These are phyloP conservation scores for Phytophthora nicotianae DNA, from an alignment of 352 stramenopile genomes.

Conservation along the genomic window DNA sequence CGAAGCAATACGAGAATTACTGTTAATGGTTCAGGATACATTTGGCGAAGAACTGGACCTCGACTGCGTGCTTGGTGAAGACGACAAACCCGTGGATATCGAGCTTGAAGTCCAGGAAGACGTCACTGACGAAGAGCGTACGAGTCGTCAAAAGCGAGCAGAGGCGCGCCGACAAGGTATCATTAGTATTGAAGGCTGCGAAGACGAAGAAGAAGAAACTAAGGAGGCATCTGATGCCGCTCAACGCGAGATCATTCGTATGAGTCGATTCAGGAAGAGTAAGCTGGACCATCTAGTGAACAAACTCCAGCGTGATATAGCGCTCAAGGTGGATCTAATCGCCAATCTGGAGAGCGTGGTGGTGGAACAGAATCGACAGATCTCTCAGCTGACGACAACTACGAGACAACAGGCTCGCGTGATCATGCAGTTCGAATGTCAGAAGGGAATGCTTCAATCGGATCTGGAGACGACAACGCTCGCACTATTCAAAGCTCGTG, in stretches of 20 bases:
- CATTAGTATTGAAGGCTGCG: conserved; percentile 13
- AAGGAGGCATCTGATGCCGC: conserved; percentile 5
- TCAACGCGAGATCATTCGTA: conserved; percentile 45
- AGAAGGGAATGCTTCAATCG: conserved; percentile 53
- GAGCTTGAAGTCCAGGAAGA: conserved; percentile 67
- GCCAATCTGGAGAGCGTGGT: conserved; percentile 57
- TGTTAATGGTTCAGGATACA: conserved; percentile 62
- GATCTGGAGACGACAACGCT: conserved; percentile 52
- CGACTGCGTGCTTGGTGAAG: conserved; percentile 55
- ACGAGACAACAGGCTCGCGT: conserved; percentile 50
- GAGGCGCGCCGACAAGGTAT: conserved; percentile 30
- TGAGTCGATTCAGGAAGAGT: conserved; percentile 72
- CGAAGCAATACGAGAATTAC: conserved; percentile 73
- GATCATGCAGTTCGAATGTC: conserved; percentile 47
- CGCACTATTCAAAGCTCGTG: conserved; percentile 27
- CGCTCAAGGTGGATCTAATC: conserved; percentile 51
- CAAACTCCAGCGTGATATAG: conserved; percentile 61
- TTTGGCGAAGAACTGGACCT: conserved; percentile 63
- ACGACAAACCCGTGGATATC: conserved; percentile 66
- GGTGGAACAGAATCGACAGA: conserved; percentile 57
- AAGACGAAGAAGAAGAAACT: conserved; percentile 16
- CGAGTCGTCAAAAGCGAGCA: conserved; percentile 28
- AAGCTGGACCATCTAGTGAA: conserved; percentile 69
- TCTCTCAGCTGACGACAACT: conserved; percentile 43
- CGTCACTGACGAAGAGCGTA: conserved; percentile 44